Evolutionary conservation across 345 rosid species (phyloP), one percentile per base, ranked within the genome.

Genomic region (Cardamine chenopodiifolia): DNA sequence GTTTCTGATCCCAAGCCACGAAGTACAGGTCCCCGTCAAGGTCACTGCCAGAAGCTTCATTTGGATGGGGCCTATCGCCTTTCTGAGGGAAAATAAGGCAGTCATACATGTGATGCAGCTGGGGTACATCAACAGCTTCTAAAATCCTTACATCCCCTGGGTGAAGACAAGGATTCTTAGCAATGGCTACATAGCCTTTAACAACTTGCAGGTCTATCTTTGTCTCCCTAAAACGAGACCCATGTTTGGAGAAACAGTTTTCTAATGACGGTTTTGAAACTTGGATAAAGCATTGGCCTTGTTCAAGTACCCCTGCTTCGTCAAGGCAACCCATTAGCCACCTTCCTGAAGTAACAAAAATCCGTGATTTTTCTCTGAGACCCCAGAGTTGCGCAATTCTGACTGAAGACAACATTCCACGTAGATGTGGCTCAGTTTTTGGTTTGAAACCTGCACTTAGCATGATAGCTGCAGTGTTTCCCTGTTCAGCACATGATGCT

Each of bases 11-110:
- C 98, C 98, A 94, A 2, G 98, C 81, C 61, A 88, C 97, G 61
- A 91, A 91, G 73, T 91, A 90, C 26, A 91, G 82, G 73, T 94
- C 98, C 42, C 98, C 98, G 40, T 94, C 98, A 35, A 94, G 91
- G 75, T 94, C 98, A 88, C 97, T 90, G 45, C 97, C 98, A 44
- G 98, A 94, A 76, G 97, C 97, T 83, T 88, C 98, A 64, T 94
- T 76, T 31, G 96, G 32, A 68, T 94, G 97, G 1, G 98, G 97
- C 58, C 97, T 84, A 7, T 87, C 95, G 35, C 97, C 96, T 47
- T 90, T 91, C 56, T 91, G 96, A 53, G 98, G 98, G 76, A 94
- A 90, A 32, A 94, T 83, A n/a, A 94, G 87, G 66, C 97, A 91
- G 79, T 91, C 97, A 72, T 85, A 78, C 60, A 94, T 67, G 83